Evolutionary conservation across 73 alveolate genomes (phyloP).

Genomic region (Uronychia setigera): DNA sequence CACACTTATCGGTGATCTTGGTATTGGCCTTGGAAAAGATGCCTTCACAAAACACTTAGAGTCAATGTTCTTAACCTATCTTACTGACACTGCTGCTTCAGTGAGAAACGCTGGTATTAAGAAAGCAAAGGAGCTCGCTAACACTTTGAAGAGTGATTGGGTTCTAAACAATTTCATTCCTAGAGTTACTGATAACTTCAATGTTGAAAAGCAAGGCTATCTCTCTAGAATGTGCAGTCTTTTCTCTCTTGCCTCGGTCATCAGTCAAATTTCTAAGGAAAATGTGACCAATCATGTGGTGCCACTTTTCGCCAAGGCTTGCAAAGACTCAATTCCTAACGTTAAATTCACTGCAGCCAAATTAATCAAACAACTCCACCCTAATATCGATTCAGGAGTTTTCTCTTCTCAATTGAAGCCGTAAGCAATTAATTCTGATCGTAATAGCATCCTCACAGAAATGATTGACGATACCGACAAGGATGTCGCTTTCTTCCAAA

Average conservation of each 20-base stretch:
- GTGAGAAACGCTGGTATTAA: conserved; percentile 92
- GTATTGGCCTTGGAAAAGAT: conserved; percentile 79
- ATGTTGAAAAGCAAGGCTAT: conserved; percentile 85
- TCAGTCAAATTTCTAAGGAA: conserved; percentile 65
- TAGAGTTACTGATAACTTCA: conserved; percentile 83
- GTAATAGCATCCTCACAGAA: conserved; percentile 37
- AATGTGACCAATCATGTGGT: conserved; percentile 79
- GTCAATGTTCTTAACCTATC: conserved; percentile 84
- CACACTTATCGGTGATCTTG: conserved; percentile 82
- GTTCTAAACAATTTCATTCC: conserved; percentile 81
- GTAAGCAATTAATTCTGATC: not conserved
- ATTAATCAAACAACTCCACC: not conserved
- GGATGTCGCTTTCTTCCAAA: conserved; percentile 85
- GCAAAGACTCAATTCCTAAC: conserved; percentile 95
- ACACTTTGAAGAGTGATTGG: conserved; percentile 90
- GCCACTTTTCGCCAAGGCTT: conserved; percentile 87
- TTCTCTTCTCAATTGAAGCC: not conserved
- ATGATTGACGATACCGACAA: conserved; percentile 77
- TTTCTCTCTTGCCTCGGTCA: conserved; percentile 74
- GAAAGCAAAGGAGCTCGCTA: conserved; percentile 82
- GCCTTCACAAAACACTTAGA: conserved; percentile 87
- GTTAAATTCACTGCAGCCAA: conserved; percentile 73
- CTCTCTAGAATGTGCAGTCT: conserved; percentile 90
- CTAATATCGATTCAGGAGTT: not conserved
- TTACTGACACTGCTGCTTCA: conserved; percentile 93